Evolutionary conservation across 2,329 filamentous ascomycete genomes (phyloP), one percentile per base, ranked within the genome.

Genomic region (Myotisia sp.): DNA sequence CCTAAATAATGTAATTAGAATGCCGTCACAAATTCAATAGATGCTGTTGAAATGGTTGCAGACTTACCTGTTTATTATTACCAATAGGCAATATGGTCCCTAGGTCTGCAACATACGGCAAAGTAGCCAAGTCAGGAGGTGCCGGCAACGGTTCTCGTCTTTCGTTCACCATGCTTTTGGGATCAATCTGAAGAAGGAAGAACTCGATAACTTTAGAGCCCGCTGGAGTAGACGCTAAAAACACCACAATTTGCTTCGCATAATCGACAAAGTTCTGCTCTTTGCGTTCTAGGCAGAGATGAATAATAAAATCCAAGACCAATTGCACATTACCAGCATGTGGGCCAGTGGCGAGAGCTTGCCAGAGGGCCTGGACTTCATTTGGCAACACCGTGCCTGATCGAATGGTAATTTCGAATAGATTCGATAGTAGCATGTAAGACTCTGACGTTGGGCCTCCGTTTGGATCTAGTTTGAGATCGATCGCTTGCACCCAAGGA

Each of bases 241-340:
- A 95, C 1, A 98, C 92, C 10, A 95, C 85, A 34, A 98, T 90
- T 55, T 98, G 90, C 61, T 95, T 98, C 4, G 87, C 87, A 51
- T 92, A 93, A 47, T 94, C 84, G 36, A 98, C 87, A 55, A 94
- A 98, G 47, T 94, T 95, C 49, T 98, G 90, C 54, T 98, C 92
- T 31, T 87, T 76, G 20, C 87, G 76, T 49, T 98, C 90, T 7
- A 98, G 64, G 47, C 90, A 98, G 3, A 95, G 70, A 18, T 76
- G 77, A 57, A 98, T 95, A 56, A 98, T 90, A 51, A 98, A 98
- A 53, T 95, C 86, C 1, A 98, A 70, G 8, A 95, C 82, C 21
- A 98, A 65, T 37, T 92, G 83, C 7, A 98, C 90, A 48, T 98
- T 98, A 13, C 86, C 87, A 6, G 76, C 82, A 54, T 94, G 80